Evolutionary conservation across 2,329 filamentous ascomycete genomes (phyloP).

Genomic region (Epichloe glyceriae): DNA sequence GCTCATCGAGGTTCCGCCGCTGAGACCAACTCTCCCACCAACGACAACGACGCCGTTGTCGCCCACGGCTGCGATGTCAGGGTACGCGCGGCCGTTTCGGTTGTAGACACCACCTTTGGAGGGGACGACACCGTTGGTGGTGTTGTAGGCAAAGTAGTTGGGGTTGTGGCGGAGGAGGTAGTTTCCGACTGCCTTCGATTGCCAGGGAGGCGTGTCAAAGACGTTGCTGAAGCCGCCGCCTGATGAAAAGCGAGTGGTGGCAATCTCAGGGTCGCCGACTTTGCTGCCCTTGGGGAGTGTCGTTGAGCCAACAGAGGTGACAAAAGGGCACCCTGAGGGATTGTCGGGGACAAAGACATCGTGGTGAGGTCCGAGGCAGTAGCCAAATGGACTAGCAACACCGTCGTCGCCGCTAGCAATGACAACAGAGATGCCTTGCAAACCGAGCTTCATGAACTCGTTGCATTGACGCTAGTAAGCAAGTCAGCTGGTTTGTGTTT

Average conservation of each 20-base stretch:
- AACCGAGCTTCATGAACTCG: conserved; percentile 33
- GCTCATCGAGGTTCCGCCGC: conserved; percentile 35
- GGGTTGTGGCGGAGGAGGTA: conserved; percentile 9
- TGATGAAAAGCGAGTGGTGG: conserved; percentile 26
- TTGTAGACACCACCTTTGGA: conserved; percentile 25
- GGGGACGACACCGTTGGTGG: conserved; percentile 8
- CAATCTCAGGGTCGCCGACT: conserved; percentile 5
- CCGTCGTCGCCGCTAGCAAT: conserved; percentile 22
- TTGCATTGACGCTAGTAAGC: conserved; percentile 23
- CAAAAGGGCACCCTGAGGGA: conserved; percentile 33
- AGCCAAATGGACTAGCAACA: conserved; percentile 8
- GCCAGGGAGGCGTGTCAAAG: conserved; percentile 34
- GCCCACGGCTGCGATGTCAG: conserved; percentile 33
- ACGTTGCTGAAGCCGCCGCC: conserved; percentile 38
- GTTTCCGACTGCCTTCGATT: conserved; percentile 17
- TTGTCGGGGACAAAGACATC: conserved; percentile 34
- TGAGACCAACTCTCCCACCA: conserved; percentile 26
- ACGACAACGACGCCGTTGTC: conserved; percentile 30
- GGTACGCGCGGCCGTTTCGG: conserved; percentile 32
- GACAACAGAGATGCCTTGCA: conserved; percentile 27
- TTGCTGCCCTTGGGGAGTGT: conserved; percentile 14
- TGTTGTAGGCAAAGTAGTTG: conserved; percentile 9
- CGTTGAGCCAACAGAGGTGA: conserved; percentile 38
- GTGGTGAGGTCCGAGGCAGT: conserved; percentile 15
- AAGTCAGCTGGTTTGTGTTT: background rate